Conservation (phyloP, 306 rosid species). For the Vigna nakashimae region DNA sequence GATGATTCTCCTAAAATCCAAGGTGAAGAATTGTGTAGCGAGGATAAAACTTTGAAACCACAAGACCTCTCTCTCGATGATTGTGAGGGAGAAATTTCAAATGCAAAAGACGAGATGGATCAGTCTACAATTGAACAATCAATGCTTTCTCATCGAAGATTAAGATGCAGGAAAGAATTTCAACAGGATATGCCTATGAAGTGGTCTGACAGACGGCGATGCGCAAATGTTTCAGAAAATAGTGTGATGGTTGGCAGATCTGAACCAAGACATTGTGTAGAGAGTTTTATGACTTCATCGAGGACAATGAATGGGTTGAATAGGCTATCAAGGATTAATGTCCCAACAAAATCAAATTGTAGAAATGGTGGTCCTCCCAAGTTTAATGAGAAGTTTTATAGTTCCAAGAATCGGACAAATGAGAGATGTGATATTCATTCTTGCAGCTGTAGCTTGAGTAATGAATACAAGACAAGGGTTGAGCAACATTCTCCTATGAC, state of each 20-base stretch:
- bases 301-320: slow-evolving; percentile 57
- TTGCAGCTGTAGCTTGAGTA: slow-evolving; percentile 75
- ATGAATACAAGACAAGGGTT: slow-evolving; percentile 69
- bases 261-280: slow-evolving; percentile 70
- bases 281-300: slow-evolving; percentile 63
- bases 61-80: slow-evolving; percentile 57
- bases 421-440: slow-evolving; percentile 77
- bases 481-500: slow-evolving; percentile 67
- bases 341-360: slow-evolving; percentile 64
- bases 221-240: slow-evolving; percentile 67
- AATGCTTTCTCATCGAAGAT: slow-evolving; percentile 63
- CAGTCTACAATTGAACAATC: slow-evolving; percentile 68
- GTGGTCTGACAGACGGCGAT: slow-evolving; percentile 78
- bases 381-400: slow-evolving; percentile 69
- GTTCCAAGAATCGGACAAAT: slow-evolving; percentile 62
- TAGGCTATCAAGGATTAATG: slow-evolving; percentile 66
- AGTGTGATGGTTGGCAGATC: slow-evolving; percentile 56
- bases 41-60: slow-evolving; percentile 50
- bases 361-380: slow-evolving; percentile 69
- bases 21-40: slow-evolving; percentile 61
- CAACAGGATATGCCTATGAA: slow-evolving; percentile 68
- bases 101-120: slow-evolving; percentile 57
- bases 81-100: slow-evolving; percentile 61
- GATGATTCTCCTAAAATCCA: slow-evolving; percentile 66
- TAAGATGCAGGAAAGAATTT: slow-evolving; percentile 68